These are phyloP conservation scores for Hanseniaspora pseudoguilliermondii DNA, from an alignment of 805 yeast genomes.

Conservation along the genomic window DNA sequence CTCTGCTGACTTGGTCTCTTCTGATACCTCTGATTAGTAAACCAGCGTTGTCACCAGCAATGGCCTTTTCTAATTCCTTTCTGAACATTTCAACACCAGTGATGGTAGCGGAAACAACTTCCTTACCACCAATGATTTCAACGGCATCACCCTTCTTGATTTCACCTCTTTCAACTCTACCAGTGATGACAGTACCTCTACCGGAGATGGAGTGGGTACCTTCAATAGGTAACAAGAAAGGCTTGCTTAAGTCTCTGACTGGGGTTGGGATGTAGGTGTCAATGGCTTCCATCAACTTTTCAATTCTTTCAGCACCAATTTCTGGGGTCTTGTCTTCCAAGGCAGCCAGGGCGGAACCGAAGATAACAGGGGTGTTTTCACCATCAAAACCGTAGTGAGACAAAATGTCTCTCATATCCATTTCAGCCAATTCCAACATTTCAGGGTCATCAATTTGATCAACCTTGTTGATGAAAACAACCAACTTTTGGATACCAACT, in stretches of 20 bases:
- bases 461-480: conserved; percentile 95
- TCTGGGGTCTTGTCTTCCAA: conserved; percentile 78
- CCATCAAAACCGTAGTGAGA: conserved; percentile 91
- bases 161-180: conserved; percentile 97
- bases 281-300: conserved; percentile 76
- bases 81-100: conserved; percentile 99
- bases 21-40: conserved; percentile 92
- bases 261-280: conserved; percentile 96
- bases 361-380: conserved; percentile 91
- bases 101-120: conserved; percentile 82
- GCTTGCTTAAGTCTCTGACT: conserved; percentile 85
- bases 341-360: conserved; percentile 98
- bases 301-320: conserved; percentile 78
- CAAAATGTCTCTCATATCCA: conserved; percentile 98
- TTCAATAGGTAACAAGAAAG: conserved; percentile 94
- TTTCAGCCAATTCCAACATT: conserved; percentile 97
- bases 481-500: conserved; percentile 96
- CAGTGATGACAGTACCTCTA: conserved; percentile 98
- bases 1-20: conserved; percentile 93
- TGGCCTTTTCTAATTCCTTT: conserved; percentile 93
- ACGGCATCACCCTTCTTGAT: conserved; percentile 97
- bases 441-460: conserved; percentile 97
- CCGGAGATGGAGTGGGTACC: conserved; percentile 97
- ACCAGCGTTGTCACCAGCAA: conserved; percentile 99
- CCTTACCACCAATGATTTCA: conserved; percentile 87